Conservation (phyloP, 345 rosid species). For the Limnanthes douglasii region DNA sequence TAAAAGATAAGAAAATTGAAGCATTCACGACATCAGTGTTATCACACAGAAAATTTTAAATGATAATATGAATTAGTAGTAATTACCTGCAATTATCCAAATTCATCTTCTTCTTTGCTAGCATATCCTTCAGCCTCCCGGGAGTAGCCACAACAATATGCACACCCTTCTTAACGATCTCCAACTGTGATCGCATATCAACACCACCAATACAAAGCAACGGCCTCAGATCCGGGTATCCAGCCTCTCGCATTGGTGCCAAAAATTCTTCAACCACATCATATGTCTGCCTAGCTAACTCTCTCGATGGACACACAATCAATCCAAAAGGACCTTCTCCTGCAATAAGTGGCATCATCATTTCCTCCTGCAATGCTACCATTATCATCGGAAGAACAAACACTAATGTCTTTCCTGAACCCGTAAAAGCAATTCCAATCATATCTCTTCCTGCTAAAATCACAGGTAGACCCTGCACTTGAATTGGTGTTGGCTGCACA, state of each 20-base stretch:
- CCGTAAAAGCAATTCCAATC: slow-evolving; percentile 92
- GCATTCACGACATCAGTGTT: too few species aligned
- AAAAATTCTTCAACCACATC: slow-evolving; percentile 80
- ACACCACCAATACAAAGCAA: slow-evolving; percentile 85
- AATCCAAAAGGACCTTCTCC: slow-evolving; percentile 88
- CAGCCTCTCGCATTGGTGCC: slow-evolving; percentile 36
- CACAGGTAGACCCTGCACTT: slow-evolving; percentile 95
- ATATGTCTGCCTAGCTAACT: slow-evolving; percentile 84
- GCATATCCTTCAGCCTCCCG: slow-evolving; percentile 90
- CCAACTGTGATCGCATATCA: slow-evolving; percentile 88
- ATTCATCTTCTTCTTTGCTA: slow-evolving; percentile 87
- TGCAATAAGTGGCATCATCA: slow-evolving; percentile 70
- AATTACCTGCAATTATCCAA: slow-evolving; percentile 78
- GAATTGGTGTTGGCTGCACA: slow-evolving; percentile 89
- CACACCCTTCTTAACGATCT: slow-evolving; percentile 72
- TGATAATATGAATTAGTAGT: background rate
- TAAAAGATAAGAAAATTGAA: too few species aligned
- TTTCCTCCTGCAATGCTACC: slow-evolving; percentile 84
- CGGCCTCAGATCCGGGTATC: slow-evolving; percentile 61
- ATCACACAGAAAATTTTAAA: too few species aligned
- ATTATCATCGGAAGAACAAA: slow-evolving; percentile 84
- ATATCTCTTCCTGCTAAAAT: slow-evolving; percentile 69
- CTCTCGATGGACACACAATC: slow-evolving; percentile 77
- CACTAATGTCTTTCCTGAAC: slow-evolving; percentile 82
- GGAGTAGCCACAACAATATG: slow-evolving; percentile 95